These are phyloP conservation scores for Euphorbia pulcherrima DNA, from an alignment of 345 rosid genomes.

Conservation along the genomic window DNA sequence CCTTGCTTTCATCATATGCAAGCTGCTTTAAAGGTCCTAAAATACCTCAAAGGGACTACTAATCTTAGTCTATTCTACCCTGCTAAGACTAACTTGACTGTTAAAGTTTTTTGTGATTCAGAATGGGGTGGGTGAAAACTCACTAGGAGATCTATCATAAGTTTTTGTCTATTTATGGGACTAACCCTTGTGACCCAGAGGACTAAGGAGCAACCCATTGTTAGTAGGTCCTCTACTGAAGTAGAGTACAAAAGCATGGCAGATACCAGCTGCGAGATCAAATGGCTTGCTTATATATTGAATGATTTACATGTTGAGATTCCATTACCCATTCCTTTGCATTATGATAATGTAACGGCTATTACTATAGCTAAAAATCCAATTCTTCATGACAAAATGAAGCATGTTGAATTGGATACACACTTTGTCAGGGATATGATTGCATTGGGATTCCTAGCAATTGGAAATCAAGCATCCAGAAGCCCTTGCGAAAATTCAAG, in stretches of 20 bases:
- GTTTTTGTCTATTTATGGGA: not conserved
- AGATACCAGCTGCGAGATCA: not conserved
- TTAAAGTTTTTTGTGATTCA: no score
- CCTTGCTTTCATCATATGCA: no score
- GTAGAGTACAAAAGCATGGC: not conserved
- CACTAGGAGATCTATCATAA: not conserved
- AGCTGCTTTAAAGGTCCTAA: no score
- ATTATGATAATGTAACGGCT: not conserved
- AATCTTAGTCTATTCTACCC: no score
- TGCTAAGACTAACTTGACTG: no score
- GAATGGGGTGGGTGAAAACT: no score
- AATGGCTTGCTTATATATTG: not conserved
- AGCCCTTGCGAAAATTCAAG: no score
- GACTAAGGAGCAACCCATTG: not conserved
- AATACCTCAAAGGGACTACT: no score
- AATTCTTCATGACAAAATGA: not conserved
- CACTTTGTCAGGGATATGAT: no score
- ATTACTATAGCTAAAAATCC: not conserved
- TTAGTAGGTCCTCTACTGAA: not conserved
- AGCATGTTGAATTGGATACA: no score
- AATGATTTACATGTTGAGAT: not conserved
- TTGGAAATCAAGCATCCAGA: no score
- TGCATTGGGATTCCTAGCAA: no score
- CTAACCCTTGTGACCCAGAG: not conserved
- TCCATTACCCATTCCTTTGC: not conserved